phyloP scores from a whole-genome alignment of 2,329 filamentous ascomycete genomes.

The Aspergillus viridinutans region DNA sequence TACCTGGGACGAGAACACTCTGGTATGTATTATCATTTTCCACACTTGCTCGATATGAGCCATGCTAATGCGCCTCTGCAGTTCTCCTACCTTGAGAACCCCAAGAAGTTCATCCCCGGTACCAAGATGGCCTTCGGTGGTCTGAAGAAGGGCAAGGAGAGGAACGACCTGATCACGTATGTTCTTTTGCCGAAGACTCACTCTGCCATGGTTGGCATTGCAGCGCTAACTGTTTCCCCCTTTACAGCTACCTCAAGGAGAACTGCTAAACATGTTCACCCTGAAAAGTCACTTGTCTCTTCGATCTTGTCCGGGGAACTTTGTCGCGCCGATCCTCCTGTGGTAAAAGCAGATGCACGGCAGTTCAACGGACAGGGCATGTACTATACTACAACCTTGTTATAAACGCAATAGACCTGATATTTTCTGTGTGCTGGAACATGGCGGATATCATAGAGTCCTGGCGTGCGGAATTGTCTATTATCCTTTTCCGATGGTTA shows the following conservation, averaged over 20 bases:
- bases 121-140: constrained; percentile 99
- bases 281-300: constrained; percentile 17
- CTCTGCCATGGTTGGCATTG: not conserved
- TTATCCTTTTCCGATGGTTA: constrained; percentile 11
- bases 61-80: constrained; percentile 34
- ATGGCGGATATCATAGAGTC: constrained; percentile 24
- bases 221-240: constrained; percentile 13
- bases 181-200: constrained; percentile 32
- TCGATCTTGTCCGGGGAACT: constrained; percentile 15
- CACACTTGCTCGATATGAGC: not conserved
- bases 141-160: constrained; percentile 99
- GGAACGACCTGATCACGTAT: constrained; percentile 97
- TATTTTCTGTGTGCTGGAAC: constrained; percentile 20
- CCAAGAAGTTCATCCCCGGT: constrained; percentile 99
- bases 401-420: constrained; percentile 34
- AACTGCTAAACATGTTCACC: constrained; percentile 29
- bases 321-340: constrained; percentile 16
- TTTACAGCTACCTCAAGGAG: constrained; percentile 37
- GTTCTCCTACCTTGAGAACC: constrained; percentile 99
- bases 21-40: constrained; percentile 55
- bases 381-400: constrained; percentile 36
- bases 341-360: constrained; percentile 18
- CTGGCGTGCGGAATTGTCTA: constrained; percentile 13
- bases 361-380: constrained; percentile 28
- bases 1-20: constrained; percentile 77